Percentiles rank a stretch among this genome's conserved stretches.
Evolutionary conservation across 2,329 filamentous ascomycete species (phyloP).

Genomic region (Colletotrichum eremochloae): DNA sequence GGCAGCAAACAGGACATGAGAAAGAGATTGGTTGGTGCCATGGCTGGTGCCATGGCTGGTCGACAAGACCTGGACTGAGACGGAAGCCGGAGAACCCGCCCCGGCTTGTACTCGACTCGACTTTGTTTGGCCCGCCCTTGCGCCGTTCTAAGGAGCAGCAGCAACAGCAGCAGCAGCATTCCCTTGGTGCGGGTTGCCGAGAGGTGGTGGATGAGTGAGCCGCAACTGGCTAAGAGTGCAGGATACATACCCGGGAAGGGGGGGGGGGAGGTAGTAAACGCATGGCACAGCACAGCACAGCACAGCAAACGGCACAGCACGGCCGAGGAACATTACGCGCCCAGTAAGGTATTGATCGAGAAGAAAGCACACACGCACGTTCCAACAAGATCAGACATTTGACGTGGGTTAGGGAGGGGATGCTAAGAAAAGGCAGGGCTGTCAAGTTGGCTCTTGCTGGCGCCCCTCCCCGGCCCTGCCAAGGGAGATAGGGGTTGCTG

Average conservation of each 20-base stretch:
- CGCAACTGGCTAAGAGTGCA: neutral
- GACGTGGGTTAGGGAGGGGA: neutral
- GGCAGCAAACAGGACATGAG: neutral
- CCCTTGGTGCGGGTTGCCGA: neutral
- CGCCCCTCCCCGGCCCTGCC: neutral
- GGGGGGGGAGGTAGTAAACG: neutral
- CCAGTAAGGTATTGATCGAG: too few species aligned
- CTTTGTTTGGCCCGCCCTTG: neutral
- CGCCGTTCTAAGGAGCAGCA: neutral
- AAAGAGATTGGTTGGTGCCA: neutral
- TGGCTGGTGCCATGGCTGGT: neutral
- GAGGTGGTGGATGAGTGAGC: neutral
- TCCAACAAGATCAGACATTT: neutral
- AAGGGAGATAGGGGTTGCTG: slow-evolving; percentile 1
- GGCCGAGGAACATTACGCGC: neutral
- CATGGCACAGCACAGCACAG: neutral
- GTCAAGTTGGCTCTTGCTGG: slow-evolving; percentile 18
- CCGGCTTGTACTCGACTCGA: neutral
- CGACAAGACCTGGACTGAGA: neutral
- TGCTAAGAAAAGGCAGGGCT: slow-evolving; percentile 33
- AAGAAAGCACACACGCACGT: neutral
- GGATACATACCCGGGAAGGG: neutral
- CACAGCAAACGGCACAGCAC: neutral
- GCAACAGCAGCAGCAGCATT: too few species aligned
- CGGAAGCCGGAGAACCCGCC: neutral